Base-by-base conservation (phyloP, 164 flowering plant genomes). In the Taxillus chinensis region DNA sequence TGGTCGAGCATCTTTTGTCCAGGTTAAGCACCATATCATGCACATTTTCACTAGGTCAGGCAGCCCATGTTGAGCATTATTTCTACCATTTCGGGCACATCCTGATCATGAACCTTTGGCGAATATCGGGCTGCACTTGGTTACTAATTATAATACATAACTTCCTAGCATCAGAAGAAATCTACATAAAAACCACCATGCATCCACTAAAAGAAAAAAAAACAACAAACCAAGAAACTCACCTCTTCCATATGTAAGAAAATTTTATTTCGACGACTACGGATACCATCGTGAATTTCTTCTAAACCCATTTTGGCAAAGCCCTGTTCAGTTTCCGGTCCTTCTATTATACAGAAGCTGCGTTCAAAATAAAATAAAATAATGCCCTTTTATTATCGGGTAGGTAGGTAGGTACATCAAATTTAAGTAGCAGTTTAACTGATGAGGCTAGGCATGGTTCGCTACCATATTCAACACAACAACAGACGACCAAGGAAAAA, bases 241-340 rank as follows among this genome's bases (percentile, higher is more conserved):
- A 87, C 98, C 93, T 91, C 96, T 69, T 91, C 98, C 98, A 91
- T 91, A 55, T 83, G 98, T 65, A 89, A 68, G 65, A 91, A 91
- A 41, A 91, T 87, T 72, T 89, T 91, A 65, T 91, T 91, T 37
- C 98, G 78, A 1, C 98, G 88, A 65, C 96, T 88, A 41, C 93
- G 80, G 39, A 91, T 86, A 68, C 89, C 89, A 38, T 89, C 98
- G 59, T 85, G 91, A 78, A 91, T 88, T 67, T 91, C 96, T 67
- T 78, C 85, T 66, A 89, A 61, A 54, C 85, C 86, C 98, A 91
- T 85, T 52, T 78, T 74, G n/a, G 83, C 86, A 68, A 91, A 89
- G 67, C 85, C 96, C 76, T 84, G 84, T 40, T 85, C 97, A 40
- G 97, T 83, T 64, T 91, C 98, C 3, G 98, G 98, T 39, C 98